These are phyloP conservation scores for Talaromyces sp. DNA, from an alignment of 2,329 filamentous ascomycete species.

Conservation along the genomic window DNA sequence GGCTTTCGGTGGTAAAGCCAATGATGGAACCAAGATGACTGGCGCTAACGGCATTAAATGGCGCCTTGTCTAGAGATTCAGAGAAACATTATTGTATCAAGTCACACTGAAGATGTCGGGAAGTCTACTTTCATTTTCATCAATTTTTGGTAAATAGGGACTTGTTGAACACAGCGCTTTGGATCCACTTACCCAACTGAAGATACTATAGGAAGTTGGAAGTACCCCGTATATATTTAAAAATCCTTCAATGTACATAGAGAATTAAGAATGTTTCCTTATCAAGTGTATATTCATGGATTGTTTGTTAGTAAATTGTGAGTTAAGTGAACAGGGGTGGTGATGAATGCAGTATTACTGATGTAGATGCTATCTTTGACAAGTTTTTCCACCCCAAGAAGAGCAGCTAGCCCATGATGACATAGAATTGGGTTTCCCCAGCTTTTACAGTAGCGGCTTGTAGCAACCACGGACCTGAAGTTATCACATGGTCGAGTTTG, in stretches of 20 bases:
- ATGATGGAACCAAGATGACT: conserved; percentile 12
- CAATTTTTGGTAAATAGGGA: no score
- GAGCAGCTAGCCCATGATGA: conserved; percentile 24
- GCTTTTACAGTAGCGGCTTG: conserved; percentile 30
- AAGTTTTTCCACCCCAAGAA: conserved; percentile 24
- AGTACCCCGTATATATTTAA: background rate
- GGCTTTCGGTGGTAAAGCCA: conserved; percentile 9
- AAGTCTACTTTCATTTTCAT: background rate
- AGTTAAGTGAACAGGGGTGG: no score
- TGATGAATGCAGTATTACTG: conserved; percentile 23
- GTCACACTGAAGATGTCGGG: no score
- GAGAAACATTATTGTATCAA: background rate
- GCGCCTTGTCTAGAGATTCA: background rate
- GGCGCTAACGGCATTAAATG: background rate
- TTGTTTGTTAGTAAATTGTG: no score
- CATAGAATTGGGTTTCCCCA: conserved; percentile 23
- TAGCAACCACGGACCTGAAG: conserved; percentile 27
- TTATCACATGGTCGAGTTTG: conserved; percentile 33
- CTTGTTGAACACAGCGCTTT: background rate
- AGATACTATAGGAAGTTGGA: background rate
- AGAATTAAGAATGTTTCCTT: no score
- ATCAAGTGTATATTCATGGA: no score
- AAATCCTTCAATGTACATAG: background rate
- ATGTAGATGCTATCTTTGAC: conserved; percentile 34
- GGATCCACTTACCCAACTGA: background rate